Evolutionary conservation across 306 rosid species (phyloP), one percentile per base, ranked within the genome.

Genomic region (Dicorynia guianensis): DNA sequence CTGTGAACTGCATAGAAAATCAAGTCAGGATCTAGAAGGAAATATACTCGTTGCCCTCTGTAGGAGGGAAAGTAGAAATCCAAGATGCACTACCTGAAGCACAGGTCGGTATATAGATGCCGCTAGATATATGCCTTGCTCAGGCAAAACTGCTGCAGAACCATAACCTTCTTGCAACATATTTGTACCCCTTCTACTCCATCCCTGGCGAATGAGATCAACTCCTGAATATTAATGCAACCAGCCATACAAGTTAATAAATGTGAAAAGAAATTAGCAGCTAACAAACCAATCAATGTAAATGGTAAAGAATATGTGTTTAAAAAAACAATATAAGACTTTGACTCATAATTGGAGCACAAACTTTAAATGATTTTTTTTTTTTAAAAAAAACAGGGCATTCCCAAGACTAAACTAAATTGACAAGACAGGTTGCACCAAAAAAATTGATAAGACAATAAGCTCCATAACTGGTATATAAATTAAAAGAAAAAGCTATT

Each of bases 161-260:
- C 99, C 99, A 89, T 96, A 96, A 75, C 99, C 99, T 84, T 96
- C 99, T 84, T 88, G 97, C 78, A 80, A 80, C 74, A 89, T 96
- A 69, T 89, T 89, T 69, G 96, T 84, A 66, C 97, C 93, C 86
- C 83, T 90, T 89, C 93, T 89, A 84, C 61, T 87, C 99, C 99
- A 90, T 63, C 99, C 99, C 82, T 95, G 97, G 71, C 98, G 99
- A 85, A 96, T 88, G 78, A 90, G 89, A 83, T 96, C 99, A 78
- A 43, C 93, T 62, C 97, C 99, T 95, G 85, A 71, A 58, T 65
- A 64, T 77, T 50, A 69, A 67, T 35, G 69, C 63, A 84, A 42
- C 75, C 83, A 69, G 75, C 56, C 67, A 84, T 35, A 48, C 12
- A 69, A 4, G 9, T 72, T 67, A 60, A 71, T 15, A 76, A 78